Evolutionary conservation across 2,329 filamentous ascomycete genomes (phyloP).

Genomic region (Bipolaris cookei): DNA sequence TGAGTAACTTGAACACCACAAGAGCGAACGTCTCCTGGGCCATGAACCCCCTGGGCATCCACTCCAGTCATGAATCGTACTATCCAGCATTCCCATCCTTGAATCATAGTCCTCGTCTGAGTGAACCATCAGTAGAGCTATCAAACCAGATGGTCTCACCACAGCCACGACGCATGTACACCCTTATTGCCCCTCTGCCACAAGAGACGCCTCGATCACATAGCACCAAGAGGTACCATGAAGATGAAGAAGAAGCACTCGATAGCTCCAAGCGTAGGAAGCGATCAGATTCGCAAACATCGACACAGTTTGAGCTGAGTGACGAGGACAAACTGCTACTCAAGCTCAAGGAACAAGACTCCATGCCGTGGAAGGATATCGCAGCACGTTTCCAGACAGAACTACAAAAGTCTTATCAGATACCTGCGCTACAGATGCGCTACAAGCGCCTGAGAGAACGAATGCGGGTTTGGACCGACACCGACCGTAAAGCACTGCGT

Average conservation of each 20-base stretch:
- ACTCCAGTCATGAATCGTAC: conserved; percentile 40
- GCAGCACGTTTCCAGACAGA: conserved; percentile 58
- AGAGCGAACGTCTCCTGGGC: conserved; percentile 49
- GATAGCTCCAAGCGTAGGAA: conserved; percentile 50
- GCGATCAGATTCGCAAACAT: conserved; percentile 47
- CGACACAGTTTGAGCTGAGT: conserved; percentile 51
- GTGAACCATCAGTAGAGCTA: conserved; percentile 41
- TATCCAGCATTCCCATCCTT: conserved; percentile 39
- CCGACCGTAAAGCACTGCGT: conserved; percentile 57
- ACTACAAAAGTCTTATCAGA: conserved; percentile 57
- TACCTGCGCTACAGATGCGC: conserved; percentile 62
- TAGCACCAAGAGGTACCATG: conserved; percentile 46
- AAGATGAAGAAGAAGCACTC: conserved; percentile 46
- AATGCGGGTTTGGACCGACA: conserved; percentile 59
- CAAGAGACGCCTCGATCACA: conserved; percentile 39
- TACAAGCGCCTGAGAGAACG: conserved; percentile 59
- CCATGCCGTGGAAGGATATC: conserved; percentile 62
- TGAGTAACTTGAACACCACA: conserved; percentile 52
- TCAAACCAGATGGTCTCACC: conserved; percentile 40
- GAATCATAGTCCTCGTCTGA: conserved; percentile 40
- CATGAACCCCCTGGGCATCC: conserved; percentile 51
- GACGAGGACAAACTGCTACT: conserved; percentile 60
- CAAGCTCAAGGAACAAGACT: conserved; percentile 59
- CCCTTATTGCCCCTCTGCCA: conserved; percentile 55
- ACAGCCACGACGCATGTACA: conserved; percentile 52